Percentiles rank a stretch among this genome's conserved stretches.
These are phyloP conservation scores for Ascocoryne sarcoides DNA, from an alignment of 2,329 filamentous ascomycete species.

Conservation along the genomic window DNA sequence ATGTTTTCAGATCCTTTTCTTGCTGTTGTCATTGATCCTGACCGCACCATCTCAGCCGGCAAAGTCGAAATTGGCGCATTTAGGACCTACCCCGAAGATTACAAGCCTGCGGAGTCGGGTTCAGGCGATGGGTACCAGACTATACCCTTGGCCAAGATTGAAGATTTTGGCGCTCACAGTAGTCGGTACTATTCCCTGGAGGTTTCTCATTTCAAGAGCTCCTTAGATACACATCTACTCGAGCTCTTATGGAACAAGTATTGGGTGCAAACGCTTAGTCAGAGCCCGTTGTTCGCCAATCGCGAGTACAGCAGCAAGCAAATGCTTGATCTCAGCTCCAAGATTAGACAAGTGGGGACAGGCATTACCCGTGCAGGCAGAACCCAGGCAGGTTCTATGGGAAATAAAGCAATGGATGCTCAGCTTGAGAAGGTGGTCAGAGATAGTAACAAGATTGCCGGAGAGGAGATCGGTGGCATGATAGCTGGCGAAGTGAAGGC, in stretches of 20 bases:
- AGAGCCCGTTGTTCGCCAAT: constrained; percentile 83
- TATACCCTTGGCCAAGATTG: constrained; percentile 86
- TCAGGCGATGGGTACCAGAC: constrained; percentile 55
- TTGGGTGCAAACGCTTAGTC: constrained; percentile 92
- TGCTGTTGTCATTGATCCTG: constrained; percentile 91
- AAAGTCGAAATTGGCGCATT: constrained; percentile 96
- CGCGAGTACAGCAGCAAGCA: constrained; percentile 90
- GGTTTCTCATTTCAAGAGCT: constrained; percentile 90
- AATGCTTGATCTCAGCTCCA: constrained; percentile 77
- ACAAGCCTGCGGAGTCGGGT: constrained; percentile 46
- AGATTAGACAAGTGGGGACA: constrained; percentile 58
- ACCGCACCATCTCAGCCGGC: constrained; percentile 86
- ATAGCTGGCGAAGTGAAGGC: constrained; percentile 40
- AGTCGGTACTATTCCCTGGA: constrained; percentile 86
- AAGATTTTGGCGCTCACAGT: constrained; percentile 91
- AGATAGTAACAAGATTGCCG: constrained; percentile 47
- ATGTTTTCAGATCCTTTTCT: constrained; percentile 82
- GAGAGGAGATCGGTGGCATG: constrained; percentile 39
- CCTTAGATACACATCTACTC: constrained; percentile 76
- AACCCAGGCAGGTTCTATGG: background rate
- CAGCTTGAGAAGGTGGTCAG: constrained; percentile 45
- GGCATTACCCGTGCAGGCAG: constrained; percentile 31
- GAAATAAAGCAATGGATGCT: constrained; percentile 31
- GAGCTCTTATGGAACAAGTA: constrained; percentile 98
- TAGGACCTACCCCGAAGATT: constrained; percentile 73